phyloP scores from a whole-genome alignment of 305 asterid genomes.

The Fraxinus velutina region DNA sequence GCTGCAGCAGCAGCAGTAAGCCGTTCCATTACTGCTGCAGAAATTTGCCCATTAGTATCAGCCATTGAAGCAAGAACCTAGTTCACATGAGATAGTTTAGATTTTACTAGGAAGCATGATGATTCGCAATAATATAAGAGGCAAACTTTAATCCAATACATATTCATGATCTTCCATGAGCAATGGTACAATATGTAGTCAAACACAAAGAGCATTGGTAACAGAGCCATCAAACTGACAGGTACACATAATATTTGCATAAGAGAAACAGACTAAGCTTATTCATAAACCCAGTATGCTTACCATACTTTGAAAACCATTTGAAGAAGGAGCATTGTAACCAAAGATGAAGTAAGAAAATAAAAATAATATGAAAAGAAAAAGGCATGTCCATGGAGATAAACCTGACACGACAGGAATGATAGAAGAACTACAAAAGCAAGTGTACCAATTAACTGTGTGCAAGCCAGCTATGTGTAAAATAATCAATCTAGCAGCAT shows the following conservation, averaged over 20 bases:
- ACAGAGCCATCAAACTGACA: constrained; percentile 6
- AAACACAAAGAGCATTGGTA: constrained; percentile 6
- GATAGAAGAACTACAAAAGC: constrained; percentile 3
- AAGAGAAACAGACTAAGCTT: not conserved
- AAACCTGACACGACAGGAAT: constrained; percentile 21
- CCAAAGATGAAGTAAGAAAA: constrained; percentile 18
- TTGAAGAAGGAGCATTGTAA: constrained; percentile 18
- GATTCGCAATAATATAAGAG: constrained; percentile 16
- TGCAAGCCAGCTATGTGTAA: constrained; percentile 17
- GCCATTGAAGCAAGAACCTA: constrained; percentile 95
- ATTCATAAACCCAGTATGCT: not conserved
- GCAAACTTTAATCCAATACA: constrained; percentile 9
- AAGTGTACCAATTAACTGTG: constrained; percentile 11
- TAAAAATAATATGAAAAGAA: not conserved
- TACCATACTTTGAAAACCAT: constrained; percentile 17
- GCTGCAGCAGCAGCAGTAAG: constrained; percentile 95
- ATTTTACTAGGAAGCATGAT: constrained; percentile 15
- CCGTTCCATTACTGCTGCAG: constrained; percentile 85
- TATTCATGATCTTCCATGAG: constrained; percentile 10
- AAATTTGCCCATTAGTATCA: constrained; percentile 83
- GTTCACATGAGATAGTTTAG: constrained; percentile 32
- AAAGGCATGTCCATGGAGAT: constrained; percentile 1
- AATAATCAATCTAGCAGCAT: constrained; percentile 21
- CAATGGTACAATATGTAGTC: constrained; percentile 19
- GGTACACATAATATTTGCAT: constrained; percentile 14